phyloP scores from a whole-genome alignment of 169 alveolate genomes.

The Plasmodium inui region DNA sequence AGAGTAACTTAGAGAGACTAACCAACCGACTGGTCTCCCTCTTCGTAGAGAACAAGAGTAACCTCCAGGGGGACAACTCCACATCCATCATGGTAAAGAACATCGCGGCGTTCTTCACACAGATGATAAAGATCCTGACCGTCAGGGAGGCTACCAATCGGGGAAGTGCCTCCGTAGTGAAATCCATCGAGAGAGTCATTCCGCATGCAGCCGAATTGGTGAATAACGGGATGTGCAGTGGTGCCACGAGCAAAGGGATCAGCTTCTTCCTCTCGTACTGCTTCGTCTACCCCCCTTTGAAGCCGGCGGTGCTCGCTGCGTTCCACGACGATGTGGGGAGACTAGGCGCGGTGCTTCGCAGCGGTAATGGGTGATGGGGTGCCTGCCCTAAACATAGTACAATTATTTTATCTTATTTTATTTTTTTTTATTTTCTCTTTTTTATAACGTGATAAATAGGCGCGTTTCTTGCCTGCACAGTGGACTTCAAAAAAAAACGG shows the following conservation, averaged over 20 bases:
- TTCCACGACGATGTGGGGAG: neutral
- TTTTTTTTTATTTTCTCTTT: neutral
- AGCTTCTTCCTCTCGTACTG: slow-evolving; percentile 40
- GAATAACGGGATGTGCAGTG: neutral
- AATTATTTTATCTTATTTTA: neutral
- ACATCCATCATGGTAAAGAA: slow-evolving; percentile 9
- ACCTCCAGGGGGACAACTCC: neutral
- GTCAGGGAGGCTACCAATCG: neutral
- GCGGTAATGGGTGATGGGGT: neutral
- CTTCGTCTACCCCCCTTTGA: slow-evolving; percentile 5
- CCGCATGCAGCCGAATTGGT: slow-evolving; percentile 10
- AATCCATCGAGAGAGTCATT: neutral
- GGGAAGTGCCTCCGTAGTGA: neutral
- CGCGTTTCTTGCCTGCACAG: neutral
- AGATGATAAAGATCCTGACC: slow-evolving; percentile 5
- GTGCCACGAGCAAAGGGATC: slow-evolving; percentile 1
- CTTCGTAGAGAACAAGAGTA: neutral
- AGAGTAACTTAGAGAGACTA: neutral
- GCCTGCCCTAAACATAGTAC: neutral
- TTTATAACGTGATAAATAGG: neutral
- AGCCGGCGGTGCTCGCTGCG: neutral
- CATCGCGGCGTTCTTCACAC: slow-evolving; percentile 14
- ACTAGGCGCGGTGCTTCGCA: neutral
- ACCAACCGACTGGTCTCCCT: neutral
- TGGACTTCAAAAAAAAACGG: neutral